Base-by-base conservation (phyloP, 2,329 filamentous ascomycete genomes). In the Stemphylium vesicarium region DNA sequence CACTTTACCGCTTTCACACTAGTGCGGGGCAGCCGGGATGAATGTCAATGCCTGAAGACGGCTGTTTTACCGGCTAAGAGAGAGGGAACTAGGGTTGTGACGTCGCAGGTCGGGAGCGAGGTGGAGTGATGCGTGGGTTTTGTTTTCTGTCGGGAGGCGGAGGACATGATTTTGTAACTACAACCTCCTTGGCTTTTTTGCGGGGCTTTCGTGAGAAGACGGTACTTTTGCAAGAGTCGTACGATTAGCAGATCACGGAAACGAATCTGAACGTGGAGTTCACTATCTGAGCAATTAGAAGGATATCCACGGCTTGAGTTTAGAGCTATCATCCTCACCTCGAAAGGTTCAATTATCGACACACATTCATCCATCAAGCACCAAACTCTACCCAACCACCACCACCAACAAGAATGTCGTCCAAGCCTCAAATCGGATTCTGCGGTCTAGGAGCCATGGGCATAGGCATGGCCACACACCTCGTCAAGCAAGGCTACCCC, bases 361-460 rank as follows among this genome's bases (percentile, higher is more conserved):
- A 29, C 26, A 9, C 26, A 29, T 9, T 29, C 26, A 11, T 29
- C 10, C 26, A 29, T 11, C 26, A 11, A 18, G 32, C 7, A 16
- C 33, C 16, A 32, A 52, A 9, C 26, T 31, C 35, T 12, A 41
- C 12, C 4, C 13, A 10, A 18, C 41, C 9, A 15, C 15, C n/a
- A 15, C 8, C 24, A 51, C 4, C 18, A 29, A 1, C 12, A n/a
- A 56, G 37, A 24, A 74, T 74, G 70, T 59, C 71, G 8, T 56
- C 58, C 45, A 83, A 81, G 68, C 79, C 81, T 22, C 68, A 75
- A 48, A 78, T 90, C 49, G 83, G 85, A 60, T 91, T 91, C 75
- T 87, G 89, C 60, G 89, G 89, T 79, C 86, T 92, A 3, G 89
- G 89, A 52, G 89, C 89, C 75, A 92, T 92, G 89, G 89, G 89